phyloP scores from a whole-genome alignment of 2,329 filamentous ascomycete species.

The Anisogramma anomala region DNA sequence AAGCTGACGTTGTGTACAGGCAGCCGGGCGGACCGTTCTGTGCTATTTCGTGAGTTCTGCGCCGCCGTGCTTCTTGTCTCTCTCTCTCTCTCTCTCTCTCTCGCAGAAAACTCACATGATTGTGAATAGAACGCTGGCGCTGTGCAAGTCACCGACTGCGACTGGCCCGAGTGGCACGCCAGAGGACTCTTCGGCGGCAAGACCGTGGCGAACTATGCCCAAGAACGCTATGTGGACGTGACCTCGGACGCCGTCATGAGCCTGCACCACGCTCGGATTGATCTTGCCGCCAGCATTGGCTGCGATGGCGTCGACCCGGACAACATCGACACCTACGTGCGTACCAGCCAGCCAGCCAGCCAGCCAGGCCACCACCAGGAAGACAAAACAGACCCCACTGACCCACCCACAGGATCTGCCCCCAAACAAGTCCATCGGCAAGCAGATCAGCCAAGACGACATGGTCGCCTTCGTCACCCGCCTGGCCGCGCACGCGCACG shows the following conservation, averaged over 20 bases:
- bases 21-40: constrained; percentile 4
- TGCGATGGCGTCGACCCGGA: constrained; percentile 12
- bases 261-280: constrained; percentile 5
- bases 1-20: neutral
- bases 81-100: neutral
- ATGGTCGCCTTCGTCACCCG: constrained; percentile 8
- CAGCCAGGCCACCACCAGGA: fast-evolving
- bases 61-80: neutral
- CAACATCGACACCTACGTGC: constrained; percentile 11
- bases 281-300: constrained; percentile 10
- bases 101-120: neutral
- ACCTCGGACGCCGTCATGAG: constrained; percentile 1
- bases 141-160: constrained; percentile 6
- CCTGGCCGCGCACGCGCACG: constrained; percentile 5
- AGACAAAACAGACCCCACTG: neutral
- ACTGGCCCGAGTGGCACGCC: constrained; percentile 2
- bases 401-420: neutral
- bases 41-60: constrained; percentile 8
- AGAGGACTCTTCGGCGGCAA: constrained; percentile 6
- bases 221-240: constrained; percentile 11
- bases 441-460: constrained; percentile 10
- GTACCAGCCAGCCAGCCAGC: too few species aligned
- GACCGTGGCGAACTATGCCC: constrained; percentile 1
- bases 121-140: neutral
- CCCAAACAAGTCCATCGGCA: constrained; percentile 7